These are phyloP conservation scores for Canariomyces notabilis DNA, from an alignment of 2,329 filamentous ascomycete species.

Conservation along the genomic window DNA sequence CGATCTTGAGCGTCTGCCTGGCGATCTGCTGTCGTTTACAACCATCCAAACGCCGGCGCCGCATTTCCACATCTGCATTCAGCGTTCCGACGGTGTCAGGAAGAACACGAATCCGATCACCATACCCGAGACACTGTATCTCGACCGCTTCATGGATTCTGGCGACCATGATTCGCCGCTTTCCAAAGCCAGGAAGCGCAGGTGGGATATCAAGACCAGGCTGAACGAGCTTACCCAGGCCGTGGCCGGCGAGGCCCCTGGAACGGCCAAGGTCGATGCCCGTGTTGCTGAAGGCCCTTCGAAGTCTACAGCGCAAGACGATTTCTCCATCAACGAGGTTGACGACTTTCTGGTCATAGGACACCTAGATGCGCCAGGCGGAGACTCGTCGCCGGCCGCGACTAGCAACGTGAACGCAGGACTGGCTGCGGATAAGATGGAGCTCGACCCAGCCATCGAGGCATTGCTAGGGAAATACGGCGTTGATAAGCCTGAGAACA, in stretches of 20 bases:
- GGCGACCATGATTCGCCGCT: conserved; percentile 55
- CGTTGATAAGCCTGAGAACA: not conserved
- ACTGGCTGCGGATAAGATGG: not conserved
- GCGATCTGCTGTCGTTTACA: conserved; percentile 60
- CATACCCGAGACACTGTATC: conserved; percentile 74
- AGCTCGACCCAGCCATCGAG: not conserved
- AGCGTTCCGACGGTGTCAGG: conserved; percentile 67
- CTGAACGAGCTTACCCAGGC: conserved; percentile 14
- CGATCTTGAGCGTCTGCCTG: conserved; percentile 69
- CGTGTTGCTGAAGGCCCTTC: not conserved
- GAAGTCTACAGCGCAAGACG: not conserved
- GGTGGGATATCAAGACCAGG: conserved; percentile 58
- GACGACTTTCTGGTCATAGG: conserved; percentile 11
- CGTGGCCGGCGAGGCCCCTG: not conserved
- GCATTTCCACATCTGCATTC: conserved; percentile 83
- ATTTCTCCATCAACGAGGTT: conserved; percentile 11
- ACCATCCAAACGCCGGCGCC: conserved; percentile 75
- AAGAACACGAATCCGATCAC: conserved; percentile 76
- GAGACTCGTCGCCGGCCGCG: not conserved
- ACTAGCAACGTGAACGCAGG: no score
- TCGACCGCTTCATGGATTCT: conserved; percentile 82
- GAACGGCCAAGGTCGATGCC: not conserved
- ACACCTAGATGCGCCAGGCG: not conserved
- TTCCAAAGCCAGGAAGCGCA: conserved; percentile 59
- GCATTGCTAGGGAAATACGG: conserved; percentile 7